phyloP scores from a whole-genome alignment of 495 filamentous ascomycete genomes.

The Neurospora discreta region DNA sequence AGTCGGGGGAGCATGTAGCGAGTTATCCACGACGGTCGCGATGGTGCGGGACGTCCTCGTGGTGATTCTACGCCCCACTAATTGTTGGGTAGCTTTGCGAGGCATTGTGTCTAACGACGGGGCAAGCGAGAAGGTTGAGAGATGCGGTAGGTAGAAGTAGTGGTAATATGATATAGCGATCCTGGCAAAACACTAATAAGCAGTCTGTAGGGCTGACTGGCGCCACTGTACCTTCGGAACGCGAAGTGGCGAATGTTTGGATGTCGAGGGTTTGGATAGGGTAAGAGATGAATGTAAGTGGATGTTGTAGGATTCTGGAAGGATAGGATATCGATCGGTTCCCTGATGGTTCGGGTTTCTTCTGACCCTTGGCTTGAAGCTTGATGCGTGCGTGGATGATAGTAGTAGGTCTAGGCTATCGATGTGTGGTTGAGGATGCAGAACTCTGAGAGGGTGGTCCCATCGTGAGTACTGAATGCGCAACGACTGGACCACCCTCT shows the following conservation, averaged over 20 bases:
- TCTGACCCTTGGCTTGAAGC: neutral
- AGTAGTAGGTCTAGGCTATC: neutral
- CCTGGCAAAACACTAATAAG: neutral
- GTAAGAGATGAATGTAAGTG: neutral
- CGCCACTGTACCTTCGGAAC: neutral
- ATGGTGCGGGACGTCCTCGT: constrained; percentile 22
- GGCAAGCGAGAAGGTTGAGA: neutral
- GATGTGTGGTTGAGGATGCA: constrained; percentile 8
- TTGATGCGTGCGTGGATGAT: constrained; percentile 19
- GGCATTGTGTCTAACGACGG: constrained; percentile 17
- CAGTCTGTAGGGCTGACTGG: neutral
- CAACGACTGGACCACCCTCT: constrained; percentile 39
- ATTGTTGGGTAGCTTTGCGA: constrained; percentile 9
- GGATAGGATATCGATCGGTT: constrained; percentile 3
- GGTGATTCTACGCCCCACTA: neutral
- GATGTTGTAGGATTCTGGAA: neutral
- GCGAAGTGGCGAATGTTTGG: neutral
- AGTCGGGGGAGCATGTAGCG: constrained; percentile 11
- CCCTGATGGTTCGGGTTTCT: neutral
- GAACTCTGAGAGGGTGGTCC: constrained; percentile 36
- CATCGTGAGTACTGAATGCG: constrained; percentile 32
- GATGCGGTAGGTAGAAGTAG: neutral
- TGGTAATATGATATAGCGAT: neutral
- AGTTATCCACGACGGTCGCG: neutral
- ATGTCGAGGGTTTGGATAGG: neutral